These are phyloP conservation scores for Sungouiozyma intestinalis DNA, from an alignment of 805 yeast species.

Conservation along the genomic window DNA sequence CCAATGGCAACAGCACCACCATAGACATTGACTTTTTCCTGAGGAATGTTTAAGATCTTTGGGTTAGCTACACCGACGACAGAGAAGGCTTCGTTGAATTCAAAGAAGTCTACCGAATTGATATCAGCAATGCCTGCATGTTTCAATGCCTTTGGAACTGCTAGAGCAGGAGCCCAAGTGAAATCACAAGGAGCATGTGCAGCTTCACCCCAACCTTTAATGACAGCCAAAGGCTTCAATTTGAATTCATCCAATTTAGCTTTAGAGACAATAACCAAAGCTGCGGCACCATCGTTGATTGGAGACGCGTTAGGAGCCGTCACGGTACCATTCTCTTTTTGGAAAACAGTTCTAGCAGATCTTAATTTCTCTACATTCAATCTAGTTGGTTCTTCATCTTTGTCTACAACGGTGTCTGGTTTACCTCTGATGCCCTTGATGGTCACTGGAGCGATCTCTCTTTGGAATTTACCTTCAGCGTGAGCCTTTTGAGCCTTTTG, in stretches of 20 bases:
- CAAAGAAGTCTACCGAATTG: constrained; percentile 76
- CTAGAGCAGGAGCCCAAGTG: constrained; percentile 91
- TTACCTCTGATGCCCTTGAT: constrained; percentile 86
- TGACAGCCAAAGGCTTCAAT: constrained; percentile 79
- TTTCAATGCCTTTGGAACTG: constrained; percentile 91
- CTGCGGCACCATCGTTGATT: constrained; percentile 97
- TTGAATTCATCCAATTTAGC: constrained; percentile 75
- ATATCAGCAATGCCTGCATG: constrained; percentile 55
- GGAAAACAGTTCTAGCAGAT: constrained; percentile 89
- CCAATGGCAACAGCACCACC: constrained; percentile 97
- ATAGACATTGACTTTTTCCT: constrained; percentile 67
- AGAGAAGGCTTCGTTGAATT: constrained; percentile 95
- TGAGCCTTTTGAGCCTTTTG: constrained; percentile 78
- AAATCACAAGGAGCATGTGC: constrained; percentile 91
- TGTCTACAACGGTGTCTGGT: constrained; percentile 60
- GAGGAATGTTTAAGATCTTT: constrained; percentile 52
- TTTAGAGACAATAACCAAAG: constrained; percentile 79
- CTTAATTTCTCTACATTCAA: constrained; percentile 68
- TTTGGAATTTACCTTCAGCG: constrained; percentile 65
- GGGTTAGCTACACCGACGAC: constrained; percentile 91
- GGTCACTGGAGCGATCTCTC: constrained; percentile 80
- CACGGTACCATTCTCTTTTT: constrained; percentile 87
- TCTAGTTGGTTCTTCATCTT: constrained; percentile 78
- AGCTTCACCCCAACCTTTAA: constrained; percentile 96
- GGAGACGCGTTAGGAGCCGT: constrained; percentile 97